Conservation (phyloP, 2,329 filamentous ascomycete genomes). For the Diaporthe citriasiana region DNA sequence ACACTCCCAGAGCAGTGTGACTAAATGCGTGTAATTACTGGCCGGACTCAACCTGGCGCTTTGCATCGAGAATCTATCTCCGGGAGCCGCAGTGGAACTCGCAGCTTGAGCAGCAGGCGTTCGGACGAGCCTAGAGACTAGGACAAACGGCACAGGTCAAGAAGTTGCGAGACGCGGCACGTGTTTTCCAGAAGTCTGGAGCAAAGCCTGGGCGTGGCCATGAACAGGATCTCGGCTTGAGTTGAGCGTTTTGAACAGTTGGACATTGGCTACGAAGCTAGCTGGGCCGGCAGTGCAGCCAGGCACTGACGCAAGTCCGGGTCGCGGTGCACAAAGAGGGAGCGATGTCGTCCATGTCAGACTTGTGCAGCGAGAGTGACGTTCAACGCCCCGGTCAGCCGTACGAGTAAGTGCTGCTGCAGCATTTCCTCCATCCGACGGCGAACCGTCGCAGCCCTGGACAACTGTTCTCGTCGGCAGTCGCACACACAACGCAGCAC, state of each 20-base stretch:
- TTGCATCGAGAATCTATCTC: slow-evolving; percentile 63
- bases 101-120: slow-evolving; percentile 65
- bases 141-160: slow-evolving; percentile 59
- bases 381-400: too few relatives aligned
- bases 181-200: slow-evolving; percentile 14
- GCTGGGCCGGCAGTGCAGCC: not conserved
- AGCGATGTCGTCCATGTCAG: slow-evolving; percentile 16
- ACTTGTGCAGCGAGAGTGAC: not conserved
- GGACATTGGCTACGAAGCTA: not conserved
- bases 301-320: not conserved
- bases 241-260: not conserved
- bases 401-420: not conserved
- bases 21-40: not conserved
- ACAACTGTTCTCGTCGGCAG: not conserved
- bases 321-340: not conserved
- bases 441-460: not conserved
- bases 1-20: too few relatives aligned
- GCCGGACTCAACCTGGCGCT: slow-evolving; percentile 62
- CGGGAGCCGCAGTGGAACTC: slow-evolving; percentile 70
- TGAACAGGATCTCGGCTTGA: slow-evolving; percentile 9
- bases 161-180: slow-evolving; percentile 14
- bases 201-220: not conserved
- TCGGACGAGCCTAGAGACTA: slow-evolving; percentile 62
- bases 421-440: not conserved
- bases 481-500: too few relatives aligned